phyloP scores from a whole-genome alignment of 345 rosid genomes.

The Mallotus nudiflorus region DNA sequence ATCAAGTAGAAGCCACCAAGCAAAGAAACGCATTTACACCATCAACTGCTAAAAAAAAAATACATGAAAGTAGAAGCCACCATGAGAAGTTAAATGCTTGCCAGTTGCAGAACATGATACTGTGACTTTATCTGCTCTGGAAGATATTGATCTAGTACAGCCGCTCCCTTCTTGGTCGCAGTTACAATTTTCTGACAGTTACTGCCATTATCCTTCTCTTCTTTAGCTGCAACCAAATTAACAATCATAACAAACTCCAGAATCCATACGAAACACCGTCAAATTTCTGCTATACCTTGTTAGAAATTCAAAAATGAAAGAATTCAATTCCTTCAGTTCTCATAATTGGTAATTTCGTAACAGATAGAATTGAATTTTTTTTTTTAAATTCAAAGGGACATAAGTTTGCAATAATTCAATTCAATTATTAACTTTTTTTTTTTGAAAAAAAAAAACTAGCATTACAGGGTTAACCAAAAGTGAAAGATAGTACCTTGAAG shows the following conservation, averaged over 20 bases:
- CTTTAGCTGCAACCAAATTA: conserved; percentile 25
- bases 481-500: conserved; percentile 30
- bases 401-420: too few relatives aligned
- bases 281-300: too few relatives aligned
- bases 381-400: too few relatives aligned
- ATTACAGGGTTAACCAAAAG: too few relatives aligned
- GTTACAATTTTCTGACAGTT: conserved; percentile 58
- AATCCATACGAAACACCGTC: too few relatives aligned
- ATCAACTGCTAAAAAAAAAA: neutral
- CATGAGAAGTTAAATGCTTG: conserved; percentile 13
- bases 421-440: too few relatives aligned
- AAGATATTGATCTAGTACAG: conserved; percentile 72
- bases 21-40: neutral
- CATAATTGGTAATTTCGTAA: too few relatives aligned
- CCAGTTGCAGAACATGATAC: conserved; percentile 77
- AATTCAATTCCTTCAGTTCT: too few relatives aligned
- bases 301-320: too few relatives aligned
- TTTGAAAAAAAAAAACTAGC: too few relatives aligned
- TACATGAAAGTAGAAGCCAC: neutral
- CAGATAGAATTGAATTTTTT: too few relatives aligned
- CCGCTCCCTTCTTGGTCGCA: conserved; percentile 78
- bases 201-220: conserved; percentile 36
- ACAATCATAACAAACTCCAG: neutral
- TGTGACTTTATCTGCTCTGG: conserved; percentile 70
- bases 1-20: neutral